phyloP scores from a whole-genome alignment of 2,329 filamentous ascomycete species.

The Calonectria ilicicola region DNA sequence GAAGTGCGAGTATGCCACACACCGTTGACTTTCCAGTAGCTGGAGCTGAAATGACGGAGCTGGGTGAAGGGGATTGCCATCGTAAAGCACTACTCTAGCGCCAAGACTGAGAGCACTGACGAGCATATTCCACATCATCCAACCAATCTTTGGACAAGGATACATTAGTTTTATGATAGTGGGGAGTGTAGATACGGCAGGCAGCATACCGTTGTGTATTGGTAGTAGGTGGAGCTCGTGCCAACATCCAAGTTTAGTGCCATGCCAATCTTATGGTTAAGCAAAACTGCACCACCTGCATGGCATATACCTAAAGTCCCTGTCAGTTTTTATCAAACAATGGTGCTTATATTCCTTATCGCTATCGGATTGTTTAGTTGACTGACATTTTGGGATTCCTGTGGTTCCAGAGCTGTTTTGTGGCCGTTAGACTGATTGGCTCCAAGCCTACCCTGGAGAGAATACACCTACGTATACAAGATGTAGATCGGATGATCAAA shows the following conservation, averaged over 20 bases:
- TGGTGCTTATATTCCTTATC: too few relatives aligned
- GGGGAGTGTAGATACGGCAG: accelerated
- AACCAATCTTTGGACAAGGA: not conserved
- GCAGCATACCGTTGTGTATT: not conserved
- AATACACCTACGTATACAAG: not conserved
- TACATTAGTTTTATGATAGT: not conserved
- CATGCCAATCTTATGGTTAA: not conserved
- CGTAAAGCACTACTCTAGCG: not conserved
- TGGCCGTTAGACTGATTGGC: not conserved
- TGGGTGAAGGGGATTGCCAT: not conserved
- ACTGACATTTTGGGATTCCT: not conserved
- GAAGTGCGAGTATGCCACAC: not conserved
- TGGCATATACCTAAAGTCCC: not conserved
- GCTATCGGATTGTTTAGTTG: too few relatives aligned
- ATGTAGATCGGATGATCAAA: not conserved
- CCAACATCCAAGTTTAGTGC: not conserved
- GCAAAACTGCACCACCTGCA: not conserved
- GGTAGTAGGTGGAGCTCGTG: not conserved
- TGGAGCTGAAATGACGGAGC: not conserved
- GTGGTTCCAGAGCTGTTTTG: not conserved
- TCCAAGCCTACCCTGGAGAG: not conserved
- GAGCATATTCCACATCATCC: not conserved
- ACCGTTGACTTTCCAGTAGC: not conserved
- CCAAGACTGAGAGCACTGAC: not conserved
- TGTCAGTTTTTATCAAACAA: not conserved